Percentiles rank a stretch among this genome's conserved stretches.
Evolutionary conservation across 805 yeast species (phyloP).

Genomic region (Saccharomyces cerevisiae): DNA sequence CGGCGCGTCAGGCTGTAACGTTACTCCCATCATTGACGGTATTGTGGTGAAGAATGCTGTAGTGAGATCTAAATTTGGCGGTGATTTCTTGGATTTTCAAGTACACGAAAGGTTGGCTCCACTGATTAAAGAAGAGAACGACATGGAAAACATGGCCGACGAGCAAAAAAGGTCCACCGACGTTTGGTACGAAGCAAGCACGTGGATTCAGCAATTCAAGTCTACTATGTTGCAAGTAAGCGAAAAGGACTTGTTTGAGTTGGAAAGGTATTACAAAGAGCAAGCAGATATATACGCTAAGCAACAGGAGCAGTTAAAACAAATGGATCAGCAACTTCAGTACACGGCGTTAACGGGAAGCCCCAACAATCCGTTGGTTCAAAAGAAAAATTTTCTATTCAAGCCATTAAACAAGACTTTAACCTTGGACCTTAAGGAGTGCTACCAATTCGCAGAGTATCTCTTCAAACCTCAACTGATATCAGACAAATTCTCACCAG

Average conservation of each 20-base stretch:
- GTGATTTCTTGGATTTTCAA: conserved; percentile 71
- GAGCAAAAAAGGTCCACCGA: conserved; percentile 7
- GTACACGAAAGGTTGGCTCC: conserved; percentile 40
- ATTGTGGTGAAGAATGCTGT: conserved; percentile 57
- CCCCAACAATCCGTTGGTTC: conserved; percentile 15
- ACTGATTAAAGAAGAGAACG: background rate
- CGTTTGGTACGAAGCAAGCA: conserved; percentile 21
- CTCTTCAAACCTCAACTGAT: conserved; percentile 24
- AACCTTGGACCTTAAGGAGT: conserved; percentile 18
- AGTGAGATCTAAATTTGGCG: conserved; percentile 66
- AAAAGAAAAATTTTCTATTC: conserved; percentile 17
- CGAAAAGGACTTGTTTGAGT: conserved; percentile 20
- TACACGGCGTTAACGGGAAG: background rate
- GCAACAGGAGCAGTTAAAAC: conserved; percentile 16
- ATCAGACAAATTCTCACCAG: conserved; percentile 10
- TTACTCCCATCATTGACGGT: conserved; percentile 75
- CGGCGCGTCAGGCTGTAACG: conserved; percentile 60
- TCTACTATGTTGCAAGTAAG: conserved; percentile 24
- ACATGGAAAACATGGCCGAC: background rate
- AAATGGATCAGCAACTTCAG: conserved; percentile 4
- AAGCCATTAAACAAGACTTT: conserved; percentile 14
- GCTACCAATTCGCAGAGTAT: conserved; percentile 21
- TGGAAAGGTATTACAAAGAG: conserved; percentile 19
- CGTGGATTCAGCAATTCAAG: conserved; percentile 29
- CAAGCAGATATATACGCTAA: conserved; percentile 14